Evolutionary conservation across 1,139 yeast genomes (phyloP), one percentile per base, ranked within the genome.

Genomic region (Pneumocystis carinii): DNA sequence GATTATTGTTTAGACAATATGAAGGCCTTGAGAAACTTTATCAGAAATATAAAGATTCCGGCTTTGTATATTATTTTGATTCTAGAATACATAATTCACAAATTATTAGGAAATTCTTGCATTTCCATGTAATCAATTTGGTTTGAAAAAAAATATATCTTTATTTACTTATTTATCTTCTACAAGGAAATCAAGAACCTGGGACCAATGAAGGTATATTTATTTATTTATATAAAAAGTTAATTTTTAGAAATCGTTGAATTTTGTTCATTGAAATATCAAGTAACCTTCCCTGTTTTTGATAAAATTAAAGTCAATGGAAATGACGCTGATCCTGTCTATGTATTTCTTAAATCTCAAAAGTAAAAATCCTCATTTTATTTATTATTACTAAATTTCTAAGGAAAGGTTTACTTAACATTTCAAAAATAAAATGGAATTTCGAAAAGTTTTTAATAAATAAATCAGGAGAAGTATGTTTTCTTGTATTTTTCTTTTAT

Each of bases 71-170:
- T 10, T 10, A 12, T 12, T 48, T 48, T 17, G 1, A 2, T 24
- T 48, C 10, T 24, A 24, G 6, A 24, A 24, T 48, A 5, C 14
- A 48, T 48, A 12, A 12, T 12, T 48, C 1, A 48, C 27, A 14
- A 48, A 24, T 24, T 19, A 24, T 48, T 24, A 48, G 55, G n/a
- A n/a, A 64, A 82, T 92, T 68, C 72, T 92, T 63, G 98, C 96
- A 2, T 92, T 92, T 83, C 98, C 98, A 69, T 84, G 90, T 74
- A 85, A 85, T 74, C 97, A 92, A 75, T 92, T 92, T 71, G 92
- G 88, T 48, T 24, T 24, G 12, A 10, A 24, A 48, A 8, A 19
- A 3, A 10, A 6, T 48, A 1, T 48, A 48, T 48, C 27, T 48
- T 41, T 8, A 24, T 48, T 10, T 48, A 41, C 24, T 32, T 41